A percentile compares a stretch with the other conserved stretches of the same genome.
Conservation (phyloP, 768 basidiomycete species). For the Pholiota microspora region DNA sequence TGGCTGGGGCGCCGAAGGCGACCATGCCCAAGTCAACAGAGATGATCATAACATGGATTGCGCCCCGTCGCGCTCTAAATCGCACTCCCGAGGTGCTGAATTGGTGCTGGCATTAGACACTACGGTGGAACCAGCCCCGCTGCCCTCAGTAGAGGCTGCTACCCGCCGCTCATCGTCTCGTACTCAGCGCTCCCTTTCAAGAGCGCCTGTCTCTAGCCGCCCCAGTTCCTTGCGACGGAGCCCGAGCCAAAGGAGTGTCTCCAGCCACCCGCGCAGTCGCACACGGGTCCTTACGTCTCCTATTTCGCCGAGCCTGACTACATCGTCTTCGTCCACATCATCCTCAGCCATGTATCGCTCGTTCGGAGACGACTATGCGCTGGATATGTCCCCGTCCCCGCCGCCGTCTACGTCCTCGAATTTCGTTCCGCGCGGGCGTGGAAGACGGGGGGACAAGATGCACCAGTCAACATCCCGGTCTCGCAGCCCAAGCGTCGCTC, state of each 20-base stretch:
- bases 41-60: slow-evolving; percentile 22
- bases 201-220: slow-evolving; percentile 40
- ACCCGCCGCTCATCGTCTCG: slow-evolving; percentile 40
- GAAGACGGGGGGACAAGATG: slow-evolving; percentile 23
- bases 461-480: slow-evolving; percentile 37
- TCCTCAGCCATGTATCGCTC: slow-evolving; percentile 1
- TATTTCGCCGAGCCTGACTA: slow-evolving; percentile 7
- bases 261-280: slow-evolving; percentile 31
- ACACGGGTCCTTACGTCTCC: slow-evolving; percentile 15
- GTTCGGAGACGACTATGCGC: slow-evolving; percentile 21
- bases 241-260: slow-evolving; percentile 34
- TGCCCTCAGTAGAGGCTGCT: slow-evolving; percentile 33
- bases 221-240: slow-evolving; percentile 36
- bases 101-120: background rate
- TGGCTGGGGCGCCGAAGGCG: slow-evolving; percentile 63
- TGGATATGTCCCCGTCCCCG: slow-evolving; percentile 21
- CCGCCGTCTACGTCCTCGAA: slow-evolving; percentile 21
- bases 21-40: slow-evolving; percentile 32
- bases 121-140: slow-evolving; percentile 21
- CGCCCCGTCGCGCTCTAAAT: slow-evolving; percentile 13
- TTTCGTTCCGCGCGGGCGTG: slow-evolving; percentile 32
- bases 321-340: background rate
- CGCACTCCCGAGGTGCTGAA: slow-evolving; percentile 26
- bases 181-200: slow-evolving; percentile 46
- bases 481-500: slow-evolving; percentile 45